phyloP scores from a whole-genome alignment of 2,329 filamentous ascomycete species.

The Exophiala mesophila region DNA sequence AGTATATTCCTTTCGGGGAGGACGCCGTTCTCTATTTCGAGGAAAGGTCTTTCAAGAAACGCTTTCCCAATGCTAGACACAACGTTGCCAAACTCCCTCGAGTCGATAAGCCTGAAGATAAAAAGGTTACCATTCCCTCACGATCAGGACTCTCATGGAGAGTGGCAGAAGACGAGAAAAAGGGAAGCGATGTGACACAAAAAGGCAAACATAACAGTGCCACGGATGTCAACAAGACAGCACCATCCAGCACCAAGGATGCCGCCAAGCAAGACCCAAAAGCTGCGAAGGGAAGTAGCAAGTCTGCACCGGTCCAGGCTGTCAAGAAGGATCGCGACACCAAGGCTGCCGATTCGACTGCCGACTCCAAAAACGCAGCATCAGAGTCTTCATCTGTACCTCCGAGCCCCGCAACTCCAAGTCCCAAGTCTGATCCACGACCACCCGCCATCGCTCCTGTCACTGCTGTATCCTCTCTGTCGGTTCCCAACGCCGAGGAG shows the following conservation, averaged over 20 bases:
- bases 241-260: constrained; percentile 8
- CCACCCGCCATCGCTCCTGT: constrained; percentile 44
- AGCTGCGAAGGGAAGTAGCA: constrained; percentile 28
- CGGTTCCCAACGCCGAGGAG: constrained; percentile 70
- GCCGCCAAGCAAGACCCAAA: constrained; percentile 12
- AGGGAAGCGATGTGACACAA: constrained; percentile 54
- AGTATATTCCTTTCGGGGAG: constrained; percentile 92
- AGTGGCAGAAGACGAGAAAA: constrained; percentile 58
- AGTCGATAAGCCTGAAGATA: constrained; percentile 47
- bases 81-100: constrained; percentile 47
- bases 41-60: constrained; percentile 85
- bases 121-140: constrained; percentile 75
- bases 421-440: constrained; percentile 33
- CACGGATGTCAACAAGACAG: constrained; percentile 26
- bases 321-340: constrained; percentile 28
- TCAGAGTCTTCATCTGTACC: constrained; percentile 6
- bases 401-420: constrained; percentile 38
- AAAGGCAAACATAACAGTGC: constrained; percentile 47
- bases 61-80: constrained; percentile 63
- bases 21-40: constrained; percentile 93
- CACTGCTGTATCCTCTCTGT: constrained; percentile 70
- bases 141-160: constrained; percentile 82
- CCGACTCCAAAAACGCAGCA: constrained; percentile 29
- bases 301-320: constrained; percentile 32
- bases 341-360: constrained; percentile 27